These are phyloP conservation scores for Penicillium pulvis DNA, from an alignment of 495 filamentous ascomycete genomes.

Conservation along the genomic window DNA sequence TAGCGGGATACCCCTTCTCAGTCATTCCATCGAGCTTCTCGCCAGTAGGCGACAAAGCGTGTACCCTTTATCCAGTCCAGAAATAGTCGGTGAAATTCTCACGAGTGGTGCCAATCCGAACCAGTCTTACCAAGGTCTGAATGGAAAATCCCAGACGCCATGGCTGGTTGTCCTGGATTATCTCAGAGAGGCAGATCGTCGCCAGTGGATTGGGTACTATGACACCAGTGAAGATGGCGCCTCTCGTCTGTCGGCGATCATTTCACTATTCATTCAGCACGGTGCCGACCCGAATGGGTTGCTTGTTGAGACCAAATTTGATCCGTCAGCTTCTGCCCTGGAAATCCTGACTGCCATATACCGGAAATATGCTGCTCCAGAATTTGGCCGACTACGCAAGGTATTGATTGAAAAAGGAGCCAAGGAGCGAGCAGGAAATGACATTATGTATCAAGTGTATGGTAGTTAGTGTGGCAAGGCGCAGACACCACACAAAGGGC, in stretches of 20 bases:
- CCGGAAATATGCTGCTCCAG: neutral
- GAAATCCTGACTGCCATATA: neutral
- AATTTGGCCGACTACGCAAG: neutral
- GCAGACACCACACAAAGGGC: too few relatives aligned
- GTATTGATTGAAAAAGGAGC: neutral
- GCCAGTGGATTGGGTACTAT: neutral
- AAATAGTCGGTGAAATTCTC: neutral
- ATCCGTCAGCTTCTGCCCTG: neutral
- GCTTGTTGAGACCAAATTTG: neutral
- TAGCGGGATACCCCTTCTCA: neutral
- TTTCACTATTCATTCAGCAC: neutral
- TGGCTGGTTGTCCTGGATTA: neutral
- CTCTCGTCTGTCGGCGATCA: neutral
- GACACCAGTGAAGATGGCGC: neutral
- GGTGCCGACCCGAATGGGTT: neutral
- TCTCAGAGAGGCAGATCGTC: neutral
- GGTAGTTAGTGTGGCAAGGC: neutral
- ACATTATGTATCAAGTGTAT: neutral
- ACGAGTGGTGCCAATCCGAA: neutral
- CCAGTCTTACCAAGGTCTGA: neutral
- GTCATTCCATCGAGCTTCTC: neutral
- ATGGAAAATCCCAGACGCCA: neutral
- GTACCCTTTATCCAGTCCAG: neutral
- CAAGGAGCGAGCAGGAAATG: neutral
- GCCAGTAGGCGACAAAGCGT: neutral